Base-by-base conservation (phyloP, 768 basidiomycete genomes). In the Filobasidium wieringae region DNA sequence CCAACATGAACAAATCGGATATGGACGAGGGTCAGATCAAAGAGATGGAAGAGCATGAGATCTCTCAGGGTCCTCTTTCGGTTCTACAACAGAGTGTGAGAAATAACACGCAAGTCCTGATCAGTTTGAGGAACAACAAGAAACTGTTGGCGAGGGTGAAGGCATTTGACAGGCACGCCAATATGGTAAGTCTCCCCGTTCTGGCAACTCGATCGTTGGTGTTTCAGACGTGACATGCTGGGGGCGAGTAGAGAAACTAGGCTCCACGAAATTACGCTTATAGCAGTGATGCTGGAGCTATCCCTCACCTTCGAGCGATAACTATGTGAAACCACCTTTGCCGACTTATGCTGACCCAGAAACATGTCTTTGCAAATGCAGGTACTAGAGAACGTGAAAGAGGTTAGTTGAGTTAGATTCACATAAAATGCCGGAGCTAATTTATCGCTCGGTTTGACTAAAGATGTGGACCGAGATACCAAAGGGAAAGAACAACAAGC, bases 381-480 rank as follows among this genome's bases (percentile, higher is more conserved):
- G 64, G 64, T 66, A n/a, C 58, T 66, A 30, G 65, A 66, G 55
- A 66, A 66, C 53, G 65, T 66, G 52, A 66, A 66, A 52, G 65
- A 66, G 64, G 64, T 65, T 14, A 26, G 60, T 34, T 34, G 19
- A 29, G 17, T 22, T 11, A 37, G 22, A 37, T 22, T 14, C 7
- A 32, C 24, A 32, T 36, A 24, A 17, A 12, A 15, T 8, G n/a
- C 9, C 49, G 29, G 32, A 53, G 51, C 51, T 53, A 17, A 53
- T 22, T 7, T 22, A 17, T 7, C 6, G 31, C 9, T 4, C 34
- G 32, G 17, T 34, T 14, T 45, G 26, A 63, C 51, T 59, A 32
- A 61, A 99, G 90, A 97, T 97, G 93, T 97, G 95, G 95, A 96
- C 92, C 22, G 95, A 99, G 74, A 75, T 84, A 47, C 95, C 95